Percentiles rank a stretch among this genome's conserved stretches.
Conservation (phyloP, 495 filamentous ascomycete genomes). For the Xylaria flabelliformis region DNA sequence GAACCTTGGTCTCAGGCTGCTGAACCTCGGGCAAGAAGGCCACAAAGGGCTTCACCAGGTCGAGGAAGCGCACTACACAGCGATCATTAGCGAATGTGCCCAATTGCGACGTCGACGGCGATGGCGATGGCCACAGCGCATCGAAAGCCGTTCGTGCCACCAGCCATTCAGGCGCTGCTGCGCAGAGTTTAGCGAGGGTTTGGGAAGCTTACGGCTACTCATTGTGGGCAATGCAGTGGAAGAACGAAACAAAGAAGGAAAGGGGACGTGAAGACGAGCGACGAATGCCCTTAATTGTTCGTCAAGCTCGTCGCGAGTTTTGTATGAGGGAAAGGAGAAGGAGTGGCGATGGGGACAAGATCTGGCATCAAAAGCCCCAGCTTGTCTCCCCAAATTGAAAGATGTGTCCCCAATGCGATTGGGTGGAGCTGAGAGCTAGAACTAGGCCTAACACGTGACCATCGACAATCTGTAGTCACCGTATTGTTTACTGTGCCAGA, state of each 20-base stretch:
- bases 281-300: conserved; percentile 38
- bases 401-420: conserved; percentile 59
- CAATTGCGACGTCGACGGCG: conserved; percentile 35
- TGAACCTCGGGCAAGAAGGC: conserved; percentile 98
- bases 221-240: conserved; percentile 58
- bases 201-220: conserved; percentile 62
- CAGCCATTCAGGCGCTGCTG: conserved; percentile 40
- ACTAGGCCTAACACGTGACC: conserved; percentile 41
- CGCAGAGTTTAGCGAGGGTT: conserved; percentile 33
- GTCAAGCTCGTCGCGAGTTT: conserved; percentile 45
- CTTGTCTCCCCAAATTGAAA: conserved; percentile 44
- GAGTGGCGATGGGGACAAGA: conserved; percentile 49
- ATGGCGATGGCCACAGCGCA: conserved; percentile 42
- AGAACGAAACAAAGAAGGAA: conserved; percentile 51
- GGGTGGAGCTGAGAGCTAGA: conserved; percentile 42
- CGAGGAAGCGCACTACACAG: conserved; percentile 91
- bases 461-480: neutral
- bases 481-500: neutral
- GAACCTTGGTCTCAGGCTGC: conserved; percentile 93
- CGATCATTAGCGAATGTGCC: conserved; percentile 38
- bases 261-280: conserved; percentile 46
- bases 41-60: conserved; percentile 98
- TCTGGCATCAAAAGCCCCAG: conserved; percentile 56
- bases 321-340: conserved; percentile 40
- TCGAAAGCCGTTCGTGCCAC: conserved; percentile 38